A percentile compares a stretch with the other conserved stretches of the same genome.
phyloP scores from a whole-genome alignment of 768 basidiomycete genomes.

The Suillus fuscotomentosus region DNA sequence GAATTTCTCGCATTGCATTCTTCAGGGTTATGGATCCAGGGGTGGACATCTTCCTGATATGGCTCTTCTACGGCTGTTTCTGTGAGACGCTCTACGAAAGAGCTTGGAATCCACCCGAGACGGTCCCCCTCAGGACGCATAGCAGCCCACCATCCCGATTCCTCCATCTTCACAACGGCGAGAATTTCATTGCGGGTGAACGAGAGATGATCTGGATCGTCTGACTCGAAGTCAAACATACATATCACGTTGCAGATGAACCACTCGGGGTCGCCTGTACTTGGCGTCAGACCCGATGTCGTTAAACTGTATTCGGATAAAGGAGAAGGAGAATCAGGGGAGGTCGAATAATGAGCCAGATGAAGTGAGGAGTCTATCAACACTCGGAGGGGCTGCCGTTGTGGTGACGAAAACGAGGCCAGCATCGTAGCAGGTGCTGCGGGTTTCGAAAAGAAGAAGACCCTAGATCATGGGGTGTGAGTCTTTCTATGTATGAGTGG shows the following conservation, averaged over 20 bases:
- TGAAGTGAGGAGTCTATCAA: constrained; percentile 35
- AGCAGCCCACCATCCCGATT: constrained; percentile 83
- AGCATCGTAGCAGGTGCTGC: constrained; percentile 6
- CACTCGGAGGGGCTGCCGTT: constrained; percentile 24
- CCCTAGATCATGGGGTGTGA: not conserved
- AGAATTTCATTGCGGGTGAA: constrained; percentile 70
- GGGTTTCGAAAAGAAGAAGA: not conserved
- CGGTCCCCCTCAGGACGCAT: constrained; percentile 49
- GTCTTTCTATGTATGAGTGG: not conserved
- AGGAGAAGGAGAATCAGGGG: constrained; percentile 21
- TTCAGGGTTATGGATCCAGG: constrained; percentile 40
- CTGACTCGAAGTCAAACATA: constrained; percentile 64
- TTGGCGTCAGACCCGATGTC: constrained; percentile 25
- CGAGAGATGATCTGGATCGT: constrained; percentile 58
- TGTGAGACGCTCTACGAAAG: constrained; percentile 57
- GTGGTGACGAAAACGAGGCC: not conserved
- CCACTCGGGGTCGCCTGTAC: constrained; percentile 30
- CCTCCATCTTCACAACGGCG: constrained; percentile 64
- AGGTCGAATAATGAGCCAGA: constrained; percentile 35
- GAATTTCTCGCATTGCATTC: constrained; percentile 43
- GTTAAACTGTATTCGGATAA: constrained; percentile 6
- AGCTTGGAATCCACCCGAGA: constrained; percentile 77
- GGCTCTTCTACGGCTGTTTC: not conserved
- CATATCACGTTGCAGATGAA: constrained; percentile 47
- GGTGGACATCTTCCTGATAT: constrained; percentile 3